Evolutionary conservation across 2,329 filamentous ascomycete genomes (phyloP).

Genomic region (Trichoderma sp.): DNA sequence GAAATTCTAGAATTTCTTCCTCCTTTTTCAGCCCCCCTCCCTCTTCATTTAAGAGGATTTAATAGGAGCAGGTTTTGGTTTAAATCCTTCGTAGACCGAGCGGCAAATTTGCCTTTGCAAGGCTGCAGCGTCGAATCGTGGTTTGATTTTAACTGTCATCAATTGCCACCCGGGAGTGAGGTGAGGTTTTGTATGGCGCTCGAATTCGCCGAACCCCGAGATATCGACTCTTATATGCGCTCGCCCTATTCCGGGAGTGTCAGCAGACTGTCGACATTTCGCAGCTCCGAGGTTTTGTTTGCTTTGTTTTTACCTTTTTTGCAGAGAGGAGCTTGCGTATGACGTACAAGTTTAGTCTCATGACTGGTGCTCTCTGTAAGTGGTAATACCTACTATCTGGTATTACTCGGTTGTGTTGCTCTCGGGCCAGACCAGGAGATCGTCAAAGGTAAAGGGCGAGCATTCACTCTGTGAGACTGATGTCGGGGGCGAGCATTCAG

Average conservation of each 20-base stretch:
- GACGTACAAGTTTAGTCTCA: background rate
- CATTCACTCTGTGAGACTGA: constrained; percentile 1
- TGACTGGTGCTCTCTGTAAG: background rate
- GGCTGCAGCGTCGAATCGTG: background rate
- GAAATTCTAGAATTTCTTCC: background rate
- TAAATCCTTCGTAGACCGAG: constrained; percentile 22
- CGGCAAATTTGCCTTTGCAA: background rate
- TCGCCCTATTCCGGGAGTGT: background rate
- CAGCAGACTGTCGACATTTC: background rate
- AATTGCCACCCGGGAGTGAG: background rate
- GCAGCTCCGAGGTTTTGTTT: background rate
- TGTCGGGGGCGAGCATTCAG: background rate
- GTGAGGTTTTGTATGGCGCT: background rate
- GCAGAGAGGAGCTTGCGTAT: background rate
- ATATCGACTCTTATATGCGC: background rate
- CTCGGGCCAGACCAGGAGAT: constrained; percentile 30
- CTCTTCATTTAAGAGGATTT: background rate
- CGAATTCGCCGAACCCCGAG: constrained; percentile 14
- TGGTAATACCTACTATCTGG: background rate
- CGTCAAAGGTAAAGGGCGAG: constrained; percentile 30
- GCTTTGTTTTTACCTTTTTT: background rate
- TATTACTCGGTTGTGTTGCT: background rate
- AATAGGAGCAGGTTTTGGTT: background rate
- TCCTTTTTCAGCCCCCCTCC: background rate
- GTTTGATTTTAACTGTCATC: background rate